A percentile compares a stretch with the other conserved stretches of the same genome.
Conservation (phyloP, 352 stramenopile genomes). For the Pythium brachiatum region DNA sequence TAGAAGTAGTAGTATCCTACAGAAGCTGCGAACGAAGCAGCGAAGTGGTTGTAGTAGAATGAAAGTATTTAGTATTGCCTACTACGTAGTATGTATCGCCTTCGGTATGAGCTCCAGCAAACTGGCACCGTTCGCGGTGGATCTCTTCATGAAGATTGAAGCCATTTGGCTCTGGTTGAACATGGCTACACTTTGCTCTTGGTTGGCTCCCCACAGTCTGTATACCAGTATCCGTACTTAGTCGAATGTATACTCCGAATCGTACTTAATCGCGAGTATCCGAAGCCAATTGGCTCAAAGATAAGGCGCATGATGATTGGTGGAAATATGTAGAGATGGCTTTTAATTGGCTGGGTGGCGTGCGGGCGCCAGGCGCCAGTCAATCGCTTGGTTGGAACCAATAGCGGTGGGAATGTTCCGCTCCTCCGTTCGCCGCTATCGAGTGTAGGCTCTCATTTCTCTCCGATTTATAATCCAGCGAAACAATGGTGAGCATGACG, state of each 20-base stretch:
- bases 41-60: not conserved
- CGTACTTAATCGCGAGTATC: conserved; percentile 12
- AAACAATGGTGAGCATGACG: conserved; percentile 61
- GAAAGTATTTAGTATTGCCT: too few relatives aligned
- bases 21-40: conserved; percentile 10
- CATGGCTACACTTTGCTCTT: not conserved
- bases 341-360: conserved; percentile 14
- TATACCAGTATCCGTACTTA: conserved; percentile 11
- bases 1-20: not conserved
- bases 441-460: conserved; percentile 24
- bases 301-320: conserved; percentile 11
- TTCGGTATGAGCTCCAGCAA: too few relatives aligned
- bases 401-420: conserved; percentile 16
- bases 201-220: not conserved
- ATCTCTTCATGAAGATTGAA: too few relatives aligned
- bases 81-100: too few relatives aligned
- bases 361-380: conserved; percentile 24
- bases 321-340: not conserved
- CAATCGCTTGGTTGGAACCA: conserved; percentile 31
- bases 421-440: not conserved
- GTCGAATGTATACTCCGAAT: not conserved
- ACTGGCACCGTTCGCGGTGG: too few relatives aligned
- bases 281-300: conserved; percentile 12
- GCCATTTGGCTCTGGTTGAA: not conserved
- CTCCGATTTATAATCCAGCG: conserved; percentile 31